These are phyloP conservation scores for Polyporus arcularius DNA, from an alignment of 768 basidiomycete genomes.

Conservation along the genomic window DNA sequence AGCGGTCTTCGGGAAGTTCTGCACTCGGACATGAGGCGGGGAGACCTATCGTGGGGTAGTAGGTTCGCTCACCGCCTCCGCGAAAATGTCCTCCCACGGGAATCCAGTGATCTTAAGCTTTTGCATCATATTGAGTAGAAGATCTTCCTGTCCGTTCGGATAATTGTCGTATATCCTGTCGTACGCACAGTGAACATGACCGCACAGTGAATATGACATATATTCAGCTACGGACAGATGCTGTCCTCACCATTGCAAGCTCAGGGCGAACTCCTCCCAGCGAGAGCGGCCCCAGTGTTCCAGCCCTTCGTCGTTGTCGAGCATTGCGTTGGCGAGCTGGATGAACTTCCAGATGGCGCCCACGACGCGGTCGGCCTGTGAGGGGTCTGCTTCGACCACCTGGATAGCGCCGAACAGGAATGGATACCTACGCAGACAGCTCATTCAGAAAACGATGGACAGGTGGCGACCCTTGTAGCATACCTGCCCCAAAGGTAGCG, in stretches of 20 bases:
- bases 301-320: slow-evolving; percentile 50
- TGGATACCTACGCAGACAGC: neutral
- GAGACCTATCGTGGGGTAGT: neutral
- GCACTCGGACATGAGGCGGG: neutral
- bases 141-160: slow-evolving; percentile 47
- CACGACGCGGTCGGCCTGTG: slow-evolving; percentile 46
- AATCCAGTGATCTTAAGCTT: slow-evolving; percentile 52
- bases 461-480: neutral
- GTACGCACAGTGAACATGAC: neutral
- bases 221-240: neutral
- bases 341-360: slow-evolving; percentile 55
- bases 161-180: slow-evolving; percentile 56
- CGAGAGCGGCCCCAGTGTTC: slow-evolving; percentile 55
- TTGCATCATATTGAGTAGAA: slow-evolving; percentile 56
- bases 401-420: slow-evolving; percentile 52
- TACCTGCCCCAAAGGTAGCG: slow-evolving; percentile 55
- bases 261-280: neutral
- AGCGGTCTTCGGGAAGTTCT: slow-evolving; percentile 50
- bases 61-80: slow-evolving; percentile 35
- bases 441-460: neutral
- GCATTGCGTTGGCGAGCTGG: slow-evolving; percentile 52
- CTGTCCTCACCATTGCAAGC: slow-evolving; percentile 38
- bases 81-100: slow-evolving; percentile 57
- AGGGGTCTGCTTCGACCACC: slow-evolving; percentile 50
- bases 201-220: neutral